These are phyloP conservation scores for Xylariaceae sp. DNA, from an alignment of 2,329 filamentous ascomycete genomes.

Conservation along the genomic window DNA sequence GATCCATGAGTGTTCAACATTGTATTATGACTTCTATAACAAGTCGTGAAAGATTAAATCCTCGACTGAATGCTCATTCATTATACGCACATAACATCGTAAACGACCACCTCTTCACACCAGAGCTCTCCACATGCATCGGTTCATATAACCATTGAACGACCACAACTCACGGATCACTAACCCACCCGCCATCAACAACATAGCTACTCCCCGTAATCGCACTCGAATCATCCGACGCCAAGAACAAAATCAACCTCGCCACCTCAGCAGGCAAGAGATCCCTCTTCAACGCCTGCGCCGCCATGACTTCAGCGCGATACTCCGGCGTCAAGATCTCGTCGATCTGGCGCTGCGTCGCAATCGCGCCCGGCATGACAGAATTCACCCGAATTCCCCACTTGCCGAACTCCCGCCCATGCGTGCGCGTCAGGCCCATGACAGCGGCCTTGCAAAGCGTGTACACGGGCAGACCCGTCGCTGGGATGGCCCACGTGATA, in stretches of 20 bases:
- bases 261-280: slow-evolving; percentile 41
- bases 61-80: not conserved
- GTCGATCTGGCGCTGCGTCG: slow-evolving; percentile 40
- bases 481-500: slow-evolving; percentile 36
- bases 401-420: slow-evolving; percentile 35
- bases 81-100: not conserved
- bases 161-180: slow-evolving; percentile 21
- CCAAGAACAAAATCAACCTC: slow-evolving; percentile 41
- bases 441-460: slow-evolving; percentile 37
- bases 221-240: slow-evolving; percentile 42
- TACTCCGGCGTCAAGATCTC: slow-evolving; percentile 41
- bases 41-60: not conserved
- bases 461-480: slow-evolving; percentile 32
- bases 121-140: too few species aligned
- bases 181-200: slow-evolving; percentile 35
- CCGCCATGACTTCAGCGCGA: slow-evolving; percentile 33
- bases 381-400: slow-evolving; percentile 41
- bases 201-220: slow-evolving; percentile 41
- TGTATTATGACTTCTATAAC: not conserved
- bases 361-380: slow-evolving; percentile 45
- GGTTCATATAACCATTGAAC: not conserved
- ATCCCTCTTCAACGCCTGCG: slow-evolving; percentile 40
- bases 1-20: not conserved
- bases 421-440: slow-evolving; percentile 36
- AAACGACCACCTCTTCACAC: not conserved